Evolutionary conservation across 2,329 filamentous ascomycete genomes (phyloP).

Genomic region (Thelonectria rubi): DNA sequence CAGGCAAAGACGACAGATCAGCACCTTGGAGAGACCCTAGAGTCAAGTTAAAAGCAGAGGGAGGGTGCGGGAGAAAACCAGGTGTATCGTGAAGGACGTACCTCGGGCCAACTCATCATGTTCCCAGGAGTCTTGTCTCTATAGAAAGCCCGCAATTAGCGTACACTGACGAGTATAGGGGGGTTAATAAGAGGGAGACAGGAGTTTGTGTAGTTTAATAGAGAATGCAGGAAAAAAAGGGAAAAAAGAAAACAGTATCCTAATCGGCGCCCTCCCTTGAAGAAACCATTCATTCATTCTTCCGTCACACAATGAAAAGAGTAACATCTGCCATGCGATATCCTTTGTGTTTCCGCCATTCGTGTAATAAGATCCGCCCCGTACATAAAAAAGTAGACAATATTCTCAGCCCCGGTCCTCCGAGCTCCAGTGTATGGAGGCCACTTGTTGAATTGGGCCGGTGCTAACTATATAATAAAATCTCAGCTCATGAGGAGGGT

Average conservation of each 20-base stretch:
- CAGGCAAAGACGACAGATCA: background rate
- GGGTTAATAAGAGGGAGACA: conserved; percentile 17
- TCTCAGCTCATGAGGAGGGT: conserved; percentile 19
- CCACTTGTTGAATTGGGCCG: conserved; percentile 20
- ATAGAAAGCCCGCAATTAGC: conserved; percentile 33
- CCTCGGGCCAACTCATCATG: conserved; percentile 33
- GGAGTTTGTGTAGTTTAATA: conserved; percentile 37
- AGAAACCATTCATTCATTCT: conserved; percentile 28
- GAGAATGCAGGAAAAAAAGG: conserved; percentile 18
- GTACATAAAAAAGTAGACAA: conserved; percentile 15
- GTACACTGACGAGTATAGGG: conserved; percentile 30
- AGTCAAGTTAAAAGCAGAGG: background rate
- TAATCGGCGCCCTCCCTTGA: conserved; percentile 26
- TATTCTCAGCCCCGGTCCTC: conserved; percentile 1
- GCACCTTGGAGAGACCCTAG: background rate
- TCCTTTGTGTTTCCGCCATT: conserved; percentile 15
- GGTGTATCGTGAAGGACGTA: conserved; percentile 28
- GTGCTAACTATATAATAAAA: conserved; percentile 27
- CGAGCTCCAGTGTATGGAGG: conserved; percentile 23
- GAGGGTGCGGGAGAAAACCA: background rate
- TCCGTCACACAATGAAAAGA: conserved; percentile 25
- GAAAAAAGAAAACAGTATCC: conserved; percentile 20
- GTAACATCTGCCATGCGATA: conserved; percentile 16
- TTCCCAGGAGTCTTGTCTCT: conserved; percentile 29
- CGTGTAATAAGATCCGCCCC: conserved; percentile 2